Evolutionary conservation across 2,329 filamentous ascomycete species (phyloP).

Genomic region (Ceratocystis destructans): DNA sequence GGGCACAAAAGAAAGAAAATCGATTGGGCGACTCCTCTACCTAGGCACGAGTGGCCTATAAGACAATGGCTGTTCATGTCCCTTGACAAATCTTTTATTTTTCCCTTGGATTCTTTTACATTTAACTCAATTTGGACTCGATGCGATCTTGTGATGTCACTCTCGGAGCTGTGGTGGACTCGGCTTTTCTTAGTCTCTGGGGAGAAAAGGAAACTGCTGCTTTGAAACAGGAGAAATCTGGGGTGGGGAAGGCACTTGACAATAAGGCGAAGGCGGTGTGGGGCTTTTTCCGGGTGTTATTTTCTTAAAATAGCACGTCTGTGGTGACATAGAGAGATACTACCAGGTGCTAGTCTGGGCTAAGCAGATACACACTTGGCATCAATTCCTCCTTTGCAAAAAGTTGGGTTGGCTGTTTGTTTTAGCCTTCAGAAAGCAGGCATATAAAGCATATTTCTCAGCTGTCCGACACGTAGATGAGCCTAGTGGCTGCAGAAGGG

Average conservation of each 20-base stretch:
- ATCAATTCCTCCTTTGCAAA: no score
- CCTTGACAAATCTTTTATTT: no score
- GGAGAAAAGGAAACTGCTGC: not conserved
- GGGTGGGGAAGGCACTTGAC: not conserved
- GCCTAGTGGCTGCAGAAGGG: not conserved
- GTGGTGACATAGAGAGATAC: not conserved
- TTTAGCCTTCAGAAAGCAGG: not conserved
- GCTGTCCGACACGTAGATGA: not conserved
- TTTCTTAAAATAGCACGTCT: conserved; percentile 5
- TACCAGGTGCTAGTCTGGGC: not conserved
- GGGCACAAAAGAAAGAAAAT: not conserved
- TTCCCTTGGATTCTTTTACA: no score
- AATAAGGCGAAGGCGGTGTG: not conserved
- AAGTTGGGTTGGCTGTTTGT: not conserved
- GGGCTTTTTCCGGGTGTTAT: not conserved
- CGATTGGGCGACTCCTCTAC: no score
- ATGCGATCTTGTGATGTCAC: not conserved
- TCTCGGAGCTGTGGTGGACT: not conserved
- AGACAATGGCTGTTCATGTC: no score
- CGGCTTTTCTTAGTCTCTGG: not conserved
- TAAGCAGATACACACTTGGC: not conserved
- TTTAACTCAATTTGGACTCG: no score
- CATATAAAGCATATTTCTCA: not conserved
- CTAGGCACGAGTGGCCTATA: no score
- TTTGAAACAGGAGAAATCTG: not conserved